Percentiles rank a stretch among this genome's conserved stretches.
These are phyloP conservation scores for Spongospora subterranea DNA, from an alignment of 208 protist species.

Conservation along the genomic window DNA sequence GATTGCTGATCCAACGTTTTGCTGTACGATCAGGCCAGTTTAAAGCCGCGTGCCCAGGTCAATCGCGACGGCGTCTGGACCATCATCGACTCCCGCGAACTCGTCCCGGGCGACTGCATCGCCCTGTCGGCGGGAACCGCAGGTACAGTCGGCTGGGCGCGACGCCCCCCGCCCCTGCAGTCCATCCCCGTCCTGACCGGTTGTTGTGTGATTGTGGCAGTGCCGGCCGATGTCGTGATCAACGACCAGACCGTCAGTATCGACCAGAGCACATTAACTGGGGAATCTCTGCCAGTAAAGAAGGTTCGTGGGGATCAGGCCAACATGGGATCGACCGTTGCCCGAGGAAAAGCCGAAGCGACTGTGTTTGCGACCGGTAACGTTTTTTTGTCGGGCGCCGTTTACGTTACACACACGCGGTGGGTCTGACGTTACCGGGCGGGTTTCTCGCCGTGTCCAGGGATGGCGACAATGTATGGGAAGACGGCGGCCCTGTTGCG, in stretches of 20 bases:
- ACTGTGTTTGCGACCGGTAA: slow-evolving; percentile 84
- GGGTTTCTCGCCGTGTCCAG: too few relatives aligned
- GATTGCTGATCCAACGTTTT: not conserved
- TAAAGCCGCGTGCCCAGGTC: slow-evolving; percentile 75
- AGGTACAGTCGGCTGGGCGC: too few relatives aligned
- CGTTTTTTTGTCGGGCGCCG: too few relatives aligned
- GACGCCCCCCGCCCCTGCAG: too few relatives aligned
- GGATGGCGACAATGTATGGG: slow-evolving; percentile 84
- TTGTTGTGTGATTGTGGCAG: too few relatives aligned
- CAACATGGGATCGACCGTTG: slow-evolving; percentile 84
- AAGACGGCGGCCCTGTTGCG: slow-evolving; percentile 88
- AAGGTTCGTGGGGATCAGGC: slow-evolving; percentile 83
- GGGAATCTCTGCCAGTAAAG: slow-evolving; percentile 90
- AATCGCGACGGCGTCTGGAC: slow-evolving; percentile 83
- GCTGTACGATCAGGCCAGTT: not conserved
- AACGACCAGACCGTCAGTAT: slow-evolving; percentile 78
- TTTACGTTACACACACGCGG: too few relatives aligned
- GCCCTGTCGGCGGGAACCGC: slow-evolving; percentile 83
- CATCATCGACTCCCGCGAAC: slow-evolving; percentile 77
- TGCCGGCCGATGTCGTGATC: slow-evolving; percentile 88
- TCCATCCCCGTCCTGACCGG: too few relatives aligned
- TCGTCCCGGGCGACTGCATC: slow-evolving; percentile 90
- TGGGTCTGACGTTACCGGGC: too few relatives aligned
- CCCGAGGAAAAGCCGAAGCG: slow-evolving; percentile 75
- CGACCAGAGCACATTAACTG: slow-evolving; percentile 88